Evolutionary conservation across 495 filamentous ascomycete genomes (phyloP).

Genomic region (Aspergillus coremiiformis): DNA sequence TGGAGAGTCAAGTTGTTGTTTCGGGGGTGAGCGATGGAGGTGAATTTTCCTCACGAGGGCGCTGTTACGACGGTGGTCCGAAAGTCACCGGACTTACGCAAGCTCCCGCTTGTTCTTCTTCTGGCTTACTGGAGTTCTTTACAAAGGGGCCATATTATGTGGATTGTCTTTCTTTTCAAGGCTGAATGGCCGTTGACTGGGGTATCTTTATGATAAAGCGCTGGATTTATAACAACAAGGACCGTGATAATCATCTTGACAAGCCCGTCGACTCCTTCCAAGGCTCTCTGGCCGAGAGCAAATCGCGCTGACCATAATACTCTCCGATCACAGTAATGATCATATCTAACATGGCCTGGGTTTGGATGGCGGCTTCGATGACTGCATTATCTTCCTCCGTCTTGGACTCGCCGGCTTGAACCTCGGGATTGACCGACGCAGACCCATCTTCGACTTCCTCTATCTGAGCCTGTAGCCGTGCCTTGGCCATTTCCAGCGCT

Average conservation of each 20-base stretch:
- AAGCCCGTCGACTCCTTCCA: slow-evolving; percentile 23
- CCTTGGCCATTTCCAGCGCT: slow-evolving; percentile 52
- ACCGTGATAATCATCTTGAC: not conserved
- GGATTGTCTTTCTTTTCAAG: not conserved
- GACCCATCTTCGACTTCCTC: slow-evolving; percentile 14
- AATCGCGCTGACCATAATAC: slow-evolving; percentile 82
- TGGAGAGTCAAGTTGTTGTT: too few species aligned
- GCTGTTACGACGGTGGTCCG: not conserved
- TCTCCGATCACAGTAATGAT: slow-evolving; percentile 85
- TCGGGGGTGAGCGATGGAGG: too few species aligned
- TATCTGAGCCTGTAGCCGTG: slow-evolving; percentile 47
- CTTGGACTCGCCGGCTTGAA: not conserved
- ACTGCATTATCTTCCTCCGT: slow-evolving; percentile 2
- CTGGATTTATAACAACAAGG: too few species aligned
- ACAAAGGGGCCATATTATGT: too few species aligned
- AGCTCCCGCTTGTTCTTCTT: too few species aligned
- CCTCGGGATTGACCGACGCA: not conserved
- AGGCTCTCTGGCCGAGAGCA: slow-evolving; percentile 61
- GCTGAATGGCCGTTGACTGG: not conserved
- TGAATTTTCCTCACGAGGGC: too few species aligned
- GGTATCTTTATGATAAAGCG: too few species aligned
- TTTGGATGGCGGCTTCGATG: slow-evolving; percentile 24
- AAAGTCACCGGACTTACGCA: not conserved
- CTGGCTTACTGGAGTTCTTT: too few species aligned
- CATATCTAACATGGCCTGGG: slow-evolving; percentile 68